Base-by-base conservation (phyloP, 345 rosid genomes). In the Arabidopsis thaliana region DNA sequence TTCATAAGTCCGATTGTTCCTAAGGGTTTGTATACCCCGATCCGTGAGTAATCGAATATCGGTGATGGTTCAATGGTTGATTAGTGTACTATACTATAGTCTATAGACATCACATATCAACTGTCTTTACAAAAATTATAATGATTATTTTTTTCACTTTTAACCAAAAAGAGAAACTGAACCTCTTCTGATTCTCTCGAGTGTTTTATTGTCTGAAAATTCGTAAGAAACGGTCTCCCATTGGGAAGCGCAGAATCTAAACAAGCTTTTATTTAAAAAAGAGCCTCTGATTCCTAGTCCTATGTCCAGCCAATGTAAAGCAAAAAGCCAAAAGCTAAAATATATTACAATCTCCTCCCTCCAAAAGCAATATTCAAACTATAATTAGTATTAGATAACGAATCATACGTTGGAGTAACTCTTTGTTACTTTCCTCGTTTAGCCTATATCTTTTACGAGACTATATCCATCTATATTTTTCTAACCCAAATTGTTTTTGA, bases 241-340 rank as follows among this genome's bases (percentile, higher is more conserved):
- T 78, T 59, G 81, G 81, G 81, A 77, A 64, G 71, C 76, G 72
- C 64, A 64, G 72, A 71, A 72, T 51, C 42, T 58, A 78, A 78
- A 65, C 80, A 77, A 63, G 53, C 71, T 46, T 63, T 76, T 33
- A 6, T 51, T 51, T 5, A 0, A 40, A 69, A 58, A 75, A 59
- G 51, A 16, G 69, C 64, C 28, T 70, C 72, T 70, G 71, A 45
- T 70, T 77, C 76, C 60, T 77, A 77, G 71, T 77, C 71, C 75
- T 56, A 64, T 40, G 80, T 70, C 46, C 46, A 62, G 23, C 69
- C 51, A 62, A 28, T 62, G 69, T 51, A 12, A 50, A 72, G 51
- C 52, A 61, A 60, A 72, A 52, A 12, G 63, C 36, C 34, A 64
- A 71, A 71, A 64, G 67, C 61, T 71, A 64, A 77, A 28, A 28